Conservation (phyloP, 306 rosid genomes). For the Erythrophleum fordii region DNA sequence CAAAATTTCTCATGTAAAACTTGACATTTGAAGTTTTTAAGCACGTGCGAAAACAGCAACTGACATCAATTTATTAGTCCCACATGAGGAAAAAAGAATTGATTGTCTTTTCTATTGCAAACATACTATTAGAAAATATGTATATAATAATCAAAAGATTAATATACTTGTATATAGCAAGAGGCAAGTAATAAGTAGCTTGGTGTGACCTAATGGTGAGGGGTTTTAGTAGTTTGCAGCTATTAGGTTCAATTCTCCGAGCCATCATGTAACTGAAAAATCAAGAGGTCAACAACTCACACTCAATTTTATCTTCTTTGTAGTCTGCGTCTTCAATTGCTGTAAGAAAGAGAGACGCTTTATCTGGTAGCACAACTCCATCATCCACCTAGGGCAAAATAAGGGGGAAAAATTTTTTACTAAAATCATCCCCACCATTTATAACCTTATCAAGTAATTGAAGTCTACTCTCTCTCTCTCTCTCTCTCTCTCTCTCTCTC, state of each 20-base stretch:
- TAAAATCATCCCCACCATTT: neutral
- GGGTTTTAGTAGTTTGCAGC: neutral
- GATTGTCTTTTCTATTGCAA: conserved; percentile 6
- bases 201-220: neutral
- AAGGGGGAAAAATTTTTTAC: neutral
- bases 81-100: neutral
- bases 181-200: neutral
- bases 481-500: neutral
- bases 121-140: neutral
- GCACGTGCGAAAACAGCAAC: conserved; percentile 16
- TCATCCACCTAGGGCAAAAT: conserved; percentile 61
- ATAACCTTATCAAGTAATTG: neutral
- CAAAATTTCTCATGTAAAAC: neutral
- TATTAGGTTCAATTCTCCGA: neutral
- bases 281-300: conserved; percentile 56
- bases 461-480: conserved; percentile 1
- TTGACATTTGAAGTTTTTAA: conserved; percentile 14
- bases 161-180: conserved; percentile 20
- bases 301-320: conserved; percentile 98
- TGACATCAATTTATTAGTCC: neutral
- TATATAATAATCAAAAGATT: neutral
- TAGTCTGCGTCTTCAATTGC: conserved; percentile 98
- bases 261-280: neutral
- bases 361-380: conserved; percentile 91
- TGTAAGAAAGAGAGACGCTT: conserved; percentile 79